A percentile compares a stretch with the other conserved stretches of the same genome.
Evolutionary conservation across 1,139 yeast genomes (phyloP).

Genomic region (Protomyces inundatus): DNA sequence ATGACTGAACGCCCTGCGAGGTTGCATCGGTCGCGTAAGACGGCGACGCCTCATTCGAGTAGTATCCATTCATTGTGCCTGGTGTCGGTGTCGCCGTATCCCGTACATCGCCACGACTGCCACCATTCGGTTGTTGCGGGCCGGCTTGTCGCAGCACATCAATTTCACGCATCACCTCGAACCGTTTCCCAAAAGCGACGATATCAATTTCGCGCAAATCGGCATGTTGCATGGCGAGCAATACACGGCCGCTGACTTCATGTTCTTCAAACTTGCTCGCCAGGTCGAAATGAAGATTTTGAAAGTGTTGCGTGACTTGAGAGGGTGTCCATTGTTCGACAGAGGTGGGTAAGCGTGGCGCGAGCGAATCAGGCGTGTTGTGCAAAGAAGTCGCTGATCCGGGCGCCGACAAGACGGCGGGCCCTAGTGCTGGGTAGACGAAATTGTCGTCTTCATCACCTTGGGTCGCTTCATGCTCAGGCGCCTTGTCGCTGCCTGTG

Average conservation of each 20-base stretch:
- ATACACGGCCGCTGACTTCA: constrained; percentile 78
- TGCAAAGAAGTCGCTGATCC: background rate
- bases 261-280: constrained; percentile 79
- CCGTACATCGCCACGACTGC: background rate
- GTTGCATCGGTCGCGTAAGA: background rate
- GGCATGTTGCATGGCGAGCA: constrained; percentile 77
- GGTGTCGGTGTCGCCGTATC: background rate
- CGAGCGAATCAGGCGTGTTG: constrained; percentile 41
- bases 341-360: constrained; percentile 34
- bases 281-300: constrained; percentile 61
- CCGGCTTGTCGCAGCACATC: constrained; percentile 49
- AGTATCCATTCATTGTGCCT: background rate
- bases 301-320: constrained; percentile 75
- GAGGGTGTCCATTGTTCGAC: constrained; percentile 66
- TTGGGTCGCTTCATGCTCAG: background rate
- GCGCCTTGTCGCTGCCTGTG: background rate
- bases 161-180: constrained; percentile 84
- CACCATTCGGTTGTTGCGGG: background rate
- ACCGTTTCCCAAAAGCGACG: constrained; percentile 87
- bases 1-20: background rate
- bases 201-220: constrained; percentile 88
- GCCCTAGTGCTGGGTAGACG: background rate
- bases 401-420: background rate
- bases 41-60: background rate
- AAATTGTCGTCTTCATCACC: background rate